A percentile compares a stretch with the other conserved stretches of the same genome.
These are phyloP conservation scores for Ophiocordyceps camponoti-saundersi DNA, from an alignment of 2,329 filamentous ascomycete species.

Conservation along the genomic window DNA sequence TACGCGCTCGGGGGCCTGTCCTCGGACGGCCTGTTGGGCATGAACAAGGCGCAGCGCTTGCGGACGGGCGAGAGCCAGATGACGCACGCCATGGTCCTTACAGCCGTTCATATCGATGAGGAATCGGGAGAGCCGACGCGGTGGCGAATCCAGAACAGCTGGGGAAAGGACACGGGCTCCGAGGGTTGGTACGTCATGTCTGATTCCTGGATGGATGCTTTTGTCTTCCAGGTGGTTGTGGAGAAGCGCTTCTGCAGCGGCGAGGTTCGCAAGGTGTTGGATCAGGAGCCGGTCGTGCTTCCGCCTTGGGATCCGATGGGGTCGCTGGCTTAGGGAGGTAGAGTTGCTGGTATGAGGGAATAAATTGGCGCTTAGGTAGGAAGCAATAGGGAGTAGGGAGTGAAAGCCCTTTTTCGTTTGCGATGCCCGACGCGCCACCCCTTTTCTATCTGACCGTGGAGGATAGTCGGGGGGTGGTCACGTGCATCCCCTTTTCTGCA, in stretches of 20 bases:
- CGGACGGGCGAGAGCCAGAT: conserved; percentile 61
- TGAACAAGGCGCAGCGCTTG: conserved; percentile 63
- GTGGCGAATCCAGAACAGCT: conserved; percentile 81
- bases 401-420: too few species aligned
- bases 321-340: conserved; percentile 36
- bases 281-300: conserved; percentile 52
- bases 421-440: too few species aligned
- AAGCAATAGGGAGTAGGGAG: background rate
- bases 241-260: conserved; percentile 51
- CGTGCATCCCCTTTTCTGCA: background rate
- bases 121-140: conserved; percentile 45
- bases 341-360: too few species aligned
- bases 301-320: conserved; percentile 75
- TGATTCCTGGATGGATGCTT: conserved; percentile 65
- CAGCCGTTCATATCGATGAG: conserved; percentile 61
- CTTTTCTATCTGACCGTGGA: too few species aligned
- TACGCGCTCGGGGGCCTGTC: conserved; percentile 48
- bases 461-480: background rate
- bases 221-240: conserved; percentile 74
- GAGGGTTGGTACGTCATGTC: conserved; percentile 85
- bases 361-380: background rate
- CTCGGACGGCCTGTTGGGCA: conserved; percentile 60
- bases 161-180: conserved; percentile 52
- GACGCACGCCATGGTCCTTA: conserved; percentile 89
- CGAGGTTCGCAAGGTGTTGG: conserved; percentile 52